These are phyloP conservation scores for Cordyceps cicadae DNA, from an alignment of 2,329 filamentous ascomycete genomes.

Conservation along the genomic window DNA sequence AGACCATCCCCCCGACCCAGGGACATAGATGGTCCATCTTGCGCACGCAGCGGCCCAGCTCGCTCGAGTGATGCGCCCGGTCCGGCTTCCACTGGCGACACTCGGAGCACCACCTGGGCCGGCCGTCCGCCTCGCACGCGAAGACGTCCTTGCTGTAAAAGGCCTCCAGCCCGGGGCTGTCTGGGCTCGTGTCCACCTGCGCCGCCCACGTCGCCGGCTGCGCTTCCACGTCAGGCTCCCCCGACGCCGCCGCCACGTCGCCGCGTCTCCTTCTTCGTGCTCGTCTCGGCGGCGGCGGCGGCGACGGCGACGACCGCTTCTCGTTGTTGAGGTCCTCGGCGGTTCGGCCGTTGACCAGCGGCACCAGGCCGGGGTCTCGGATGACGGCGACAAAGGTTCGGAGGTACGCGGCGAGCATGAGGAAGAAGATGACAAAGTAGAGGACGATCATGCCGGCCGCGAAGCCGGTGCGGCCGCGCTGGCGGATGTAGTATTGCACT, in stretches of 20 bases:
- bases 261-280: conserved; percentile 10
- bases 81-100: conserved; percentile 87
- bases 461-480: conserved; percentile 39
- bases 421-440: conserved; percentile 63
- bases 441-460: conserved; percentile 64
- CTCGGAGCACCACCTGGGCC: conserved; percentile 77
- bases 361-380: conserved; percentile 64
- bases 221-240: conserved; percentile 17
- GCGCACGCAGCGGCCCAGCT: conserved; percentile 69
- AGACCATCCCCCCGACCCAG: conserved; percentile 90
- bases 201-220: conserved; percentile 20
- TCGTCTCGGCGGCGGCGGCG: conserved; percentile 21
- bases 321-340: conserved; percentile 22
- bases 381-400: conserved; percentile 62
- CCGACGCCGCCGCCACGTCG: conserved; percentile 11
- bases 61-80: conserved; percentile 76
- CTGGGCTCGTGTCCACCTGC: conserved; percentile 40
- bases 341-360: conserved; percentile 38
- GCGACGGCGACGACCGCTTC: conserved; percentile 20
- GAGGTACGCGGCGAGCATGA: conserved; percentile 59
- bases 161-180: conserved; percentile 59
- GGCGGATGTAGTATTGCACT: conserved; percentile 64
- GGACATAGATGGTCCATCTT: conserved; percentile 97
- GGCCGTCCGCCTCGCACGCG: conserved; percentile 71
- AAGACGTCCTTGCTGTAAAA: conserved; percentile 83